phyloP scores from a whole-genome alignment of 1,139 yeast species.

The Suhomyces bokatorum region DNA sequence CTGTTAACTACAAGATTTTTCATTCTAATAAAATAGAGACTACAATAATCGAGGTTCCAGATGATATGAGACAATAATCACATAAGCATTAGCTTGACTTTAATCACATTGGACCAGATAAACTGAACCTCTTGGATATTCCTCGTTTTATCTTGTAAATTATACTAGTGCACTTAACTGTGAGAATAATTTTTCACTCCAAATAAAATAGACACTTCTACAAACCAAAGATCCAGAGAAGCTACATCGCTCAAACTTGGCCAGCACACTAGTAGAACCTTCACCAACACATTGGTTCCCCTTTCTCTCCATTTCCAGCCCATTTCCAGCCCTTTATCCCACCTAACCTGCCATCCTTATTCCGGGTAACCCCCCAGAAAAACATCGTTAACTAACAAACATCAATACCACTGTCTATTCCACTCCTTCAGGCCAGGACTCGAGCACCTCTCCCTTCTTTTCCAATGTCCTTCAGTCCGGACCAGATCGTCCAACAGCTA shows the following conservation, averaged over 20 bases:
- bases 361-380: constrained; percentile 7
- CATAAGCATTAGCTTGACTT: too few species aligned
- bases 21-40: too few species aligned
- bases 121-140: not conserved
- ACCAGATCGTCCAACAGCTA: constrained; percentile 39
- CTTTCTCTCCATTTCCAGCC: not conserved
- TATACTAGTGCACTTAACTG: not conserved
- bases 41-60: too few species aligned
- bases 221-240: too few species aligned
- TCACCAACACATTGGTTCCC: too few species aligned
- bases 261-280: too few species aligned
- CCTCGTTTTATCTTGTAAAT: not conserved
- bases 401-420: not conserved
- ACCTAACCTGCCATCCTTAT: not conserved
- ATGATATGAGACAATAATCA: too few species aligned
- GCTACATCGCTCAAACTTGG: too few species aligned
- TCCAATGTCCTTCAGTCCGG: constrained; percentile 17
- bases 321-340: too few species aligned
- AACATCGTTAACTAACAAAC: constrained; percentile 2
- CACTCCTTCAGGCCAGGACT: constrained; percentile 1
- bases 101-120: too few species aligned
- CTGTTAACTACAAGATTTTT: too few species aligned
- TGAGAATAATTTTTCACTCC: not conserved
- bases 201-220: too few species aligned
- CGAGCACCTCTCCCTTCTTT: not conserved